These are phyloP conservation scores for Hypoxylon sp. DNA, from an alignment of 2,329 filamentous ascomycete genomes.

Conservation along the genomic window DNA sequence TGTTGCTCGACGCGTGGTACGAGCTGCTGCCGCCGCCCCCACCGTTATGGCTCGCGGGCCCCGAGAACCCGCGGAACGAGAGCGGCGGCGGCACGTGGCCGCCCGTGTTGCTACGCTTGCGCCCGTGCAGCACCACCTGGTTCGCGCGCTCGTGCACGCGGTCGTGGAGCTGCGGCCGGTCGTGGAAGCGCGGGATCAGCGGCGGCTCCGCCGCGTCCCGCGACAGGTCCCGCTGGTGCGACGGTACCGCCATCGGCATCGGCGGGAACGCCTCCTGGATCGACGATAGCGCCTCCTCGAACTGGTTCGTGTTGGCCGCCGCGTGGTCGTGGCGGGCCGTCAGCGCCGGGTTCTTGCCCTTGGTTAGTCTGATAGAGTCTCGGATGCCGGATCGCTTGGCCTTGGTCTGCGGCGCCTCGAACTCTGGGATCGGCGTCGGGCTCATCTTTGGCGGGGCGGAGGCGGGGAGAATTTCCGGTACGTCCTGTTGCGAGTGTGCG, in stretches of 20 bases:
- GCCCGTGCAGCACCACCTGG: constrained; percentile 66
- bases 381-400: constrained; percentile 69
- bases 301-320: constrained; percentile 50
- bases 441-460: constrained; percentile 51
- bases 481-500: constrained; percentile 83
- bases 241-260: constrained; percentile 45
- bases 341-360: constrained; percentile 65
- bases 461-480: constrained; percentile 72
- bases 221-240: constrained; percentile 59
- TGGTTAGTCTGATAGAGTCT: constrained; percentile 89
- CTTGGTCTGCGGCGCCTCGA: constrained; percentile 58
- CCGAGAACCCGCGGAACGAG: constrained; percentile 82
- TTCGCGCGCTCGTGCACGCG: constrained; percentile 54
- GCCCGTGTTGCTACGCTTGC: constrained; percentile 90
- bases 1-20: constrained; percentile 60
- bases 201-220: constrained; percentile 74
- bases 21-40: constrained; percentile 27
- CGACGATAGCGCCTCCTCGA: constrained; percentile 49
- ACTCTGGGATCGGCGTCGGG: constrained; percentile 58
- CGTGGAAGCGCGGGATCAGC: constrained; percentile 73
- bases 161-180: constrained; percentile 59
- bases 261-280: constrained; percentile 45
- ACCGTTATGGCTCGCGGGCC: constrained; percentile 52
- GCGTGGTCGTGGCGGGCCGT: constrained; percentile 46
- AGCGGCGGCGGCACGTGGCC: constrained; percentile 74